A percentile compares a stretch with the other conserved stretches of the same genome.
Evolutionary conservation across 1,284 basidiomycete genomes (phyloP).

Genomic region (Singerocomus rubriflavus): DNA sequence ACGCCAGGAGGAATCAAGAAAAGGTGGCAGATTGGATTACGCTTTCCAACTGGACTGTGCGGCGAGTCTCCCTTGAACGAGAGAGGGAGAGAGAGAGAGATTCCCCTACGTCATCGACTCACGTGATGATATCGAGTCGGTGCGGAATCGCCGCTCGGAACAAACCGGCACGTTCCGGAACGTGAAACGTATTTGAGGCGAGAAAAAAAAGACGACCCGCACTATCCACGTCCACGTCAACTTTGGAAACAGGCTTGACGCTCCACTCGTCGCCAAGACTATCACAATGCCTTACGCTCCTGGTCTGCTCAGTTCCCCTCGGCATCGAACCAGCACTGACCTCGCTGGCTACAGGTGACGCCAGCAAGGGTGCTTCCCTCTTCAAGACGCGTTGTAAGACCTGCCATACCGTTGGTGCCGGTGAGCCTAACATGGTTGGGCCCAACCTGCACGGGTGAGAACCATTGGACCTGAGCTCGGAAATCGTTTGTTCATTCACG

Average conservation of each 20-base stretch:
- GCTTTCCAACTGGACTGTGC: too few species aligned
- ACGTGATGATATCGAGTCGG: neutral
- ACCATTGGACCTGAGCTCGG: neutral
- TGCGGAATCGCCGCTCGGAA: constrained; percentile 15
- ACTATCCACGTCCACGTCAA: constrained; percentile 1
- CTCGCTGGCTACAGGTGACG: constrained; percentile 62
- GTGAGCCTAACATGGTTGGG: constrained; percentile 87
- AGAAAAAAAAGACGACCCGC: constrained; percentile 6
- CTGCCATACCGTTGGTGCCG: constrained; percentile 89
- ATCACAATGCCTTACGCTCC: constrained; percentile 28
- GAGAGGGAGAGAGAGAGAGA: too few species aligned
- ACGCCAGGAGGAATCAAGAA: too few species aligned
- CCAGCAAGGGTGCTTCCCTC: constrained; percentile 83
- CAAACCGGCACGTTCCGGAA: constrained; percentile 31
- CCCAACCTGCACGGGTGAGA: constrained; percentile 91
- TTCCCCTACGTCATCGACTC: too few species aligned
- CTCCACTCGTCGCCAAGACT: constrained; percentile 2
- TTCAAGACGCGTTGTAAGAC: constrained; percentile 98
- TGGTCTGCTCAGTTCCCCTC: constrained; percentile 18
- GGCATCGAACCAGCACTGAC: neutral
- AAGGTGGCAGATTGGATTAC: too few species aligned
- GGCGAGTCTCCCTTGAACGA: too few species aligned
- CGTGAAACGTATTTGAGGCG: constrained; percentile 18
- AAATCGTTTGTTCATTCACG: neutral
- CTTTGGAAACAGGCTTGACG: constrained; percentile 5